Conservation (phyloP, 495 filamentous ascomycete genomes). For the Penicillium verhagenii region DNA sequence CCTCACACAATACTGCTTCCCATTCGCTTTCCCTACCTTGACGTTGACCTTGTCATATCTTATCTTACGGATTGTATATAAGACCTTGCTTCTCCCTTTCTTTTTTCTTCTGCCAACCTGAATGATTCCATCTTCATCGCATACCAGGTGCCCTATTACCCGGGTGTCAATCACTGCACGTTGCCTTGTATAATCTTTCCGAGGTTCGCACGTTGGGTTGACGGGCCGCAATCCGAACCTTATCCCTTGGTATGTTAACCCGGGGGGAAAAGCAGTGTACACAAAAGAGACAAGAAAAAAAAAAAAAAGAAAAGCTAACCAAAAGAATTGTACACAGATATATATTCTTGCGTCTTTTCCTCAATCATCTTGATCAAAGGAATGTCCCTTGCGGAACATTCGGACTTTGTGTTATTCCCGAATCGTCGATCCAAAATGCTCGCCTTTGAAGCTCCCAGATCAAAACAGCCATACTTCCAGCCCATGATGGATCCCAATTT, state of each 20-base stretch:
- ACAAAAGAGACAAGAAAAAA: no score
- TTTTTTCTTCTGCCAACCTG: constrained; percentile 7
- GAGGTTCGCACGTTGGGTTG: constrained; percentile 23
- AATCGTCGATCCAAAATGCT: constrained; percentile 31
- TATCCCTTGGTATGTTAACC: constrained; percentile 19
- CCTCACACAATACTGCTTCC: constrained; percentile 4
- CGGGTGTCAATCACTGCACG: constrained; percentile 14
- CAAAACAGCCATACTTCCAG: constrained; percentile 36
- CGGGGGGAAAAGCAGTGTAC: no score
- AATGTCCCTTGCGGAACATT: constrained; percentile 11
- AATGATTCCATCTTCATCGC: constrained; percentile 10
- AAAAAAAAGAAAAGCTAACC: not conserved
- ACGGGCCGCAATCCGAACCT: constrained; percentile 29
- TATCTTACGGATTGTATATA: constrained; percentile 8
- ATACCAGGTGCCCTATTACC: constrained; percentile 2
- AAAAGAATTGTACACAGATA: not conserved
- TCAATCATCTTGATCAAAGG: not conserved
- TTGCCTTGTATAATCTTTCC: constrained; percentile 17
- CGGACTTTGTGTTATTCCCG: constrained; percentile 32
- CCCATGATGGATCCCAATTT: constrained; percentile 37
- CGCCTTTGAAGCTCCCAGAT: constrained; percentile 37
- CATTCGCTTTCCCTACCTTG: constrained; percentile 5
- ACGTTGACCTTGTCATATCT: no score
- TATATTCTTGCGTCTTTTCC: not conserved
- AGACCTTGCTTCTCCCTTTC: not conserved